Evolutionary conservation across 345 rosid species (phyloP).

Genomic region (Geranium rotundifolium): DNA sequence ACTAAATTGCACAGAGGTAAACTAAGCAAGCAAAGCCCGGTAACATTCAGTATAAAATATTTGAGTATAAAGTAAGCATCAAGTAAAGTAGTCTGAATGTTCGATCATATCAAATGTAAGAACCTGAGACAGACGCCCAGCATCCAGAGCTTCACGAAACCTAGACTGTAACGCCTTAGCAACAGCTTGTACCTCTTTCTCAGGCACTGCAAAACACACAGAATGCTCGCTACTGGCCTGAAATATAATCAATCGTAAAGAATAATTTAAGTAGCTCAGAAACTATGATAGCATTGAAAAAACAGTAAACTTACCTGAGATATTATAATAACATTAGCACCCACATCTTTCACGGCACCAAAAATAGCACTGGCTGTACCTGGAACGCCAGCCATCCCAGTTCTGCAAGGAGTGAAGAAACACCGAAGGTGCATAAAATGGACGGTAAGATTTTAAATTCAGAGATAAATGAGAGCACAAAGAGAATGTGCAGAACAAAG

Average conservation of each 20-base stretch:
- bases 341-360: conserved; percentile 90
- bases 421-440: not conserved
- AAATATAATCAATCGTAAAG: conserved; percentile 2
- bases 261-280: not conserved
- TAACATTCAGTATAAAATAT: not conserved
- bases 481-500: conserved; percentile 3
- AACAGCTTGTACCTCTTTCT: conserved; percentile 87
- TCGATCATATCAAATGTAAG: not conserved
- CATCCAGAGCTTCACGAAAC: conserved; percentile 76
- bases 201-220: conserved; percentile 98
- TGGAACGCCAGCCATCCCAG: conserved; percentile 99
- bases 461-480: not conserved
- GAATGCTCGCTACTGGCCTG: conserved; percentile 99
- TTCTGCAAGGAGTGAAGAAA: conserved; percentile 29
- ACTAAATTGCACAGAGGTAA: not conserved
- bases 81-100: not conserved
- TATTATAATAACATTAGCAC: conserved; percentile 98
- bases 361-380: conserved; percentile 96
- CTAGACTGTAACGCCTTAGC: conserved; percentile 76
- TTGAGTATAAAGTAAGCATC: not conserved
- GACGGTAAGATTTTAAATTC: not conserved
- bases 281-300: conserved; percentile 3
- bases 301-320: conserved; percentile 51
- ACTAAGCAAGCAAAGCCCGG: not conserved
- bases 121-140: conserved; percentile 98